phyloP scores from a whole-genome alignment of 306 rosid species.

The Trichosanthes truncata region DNA sequence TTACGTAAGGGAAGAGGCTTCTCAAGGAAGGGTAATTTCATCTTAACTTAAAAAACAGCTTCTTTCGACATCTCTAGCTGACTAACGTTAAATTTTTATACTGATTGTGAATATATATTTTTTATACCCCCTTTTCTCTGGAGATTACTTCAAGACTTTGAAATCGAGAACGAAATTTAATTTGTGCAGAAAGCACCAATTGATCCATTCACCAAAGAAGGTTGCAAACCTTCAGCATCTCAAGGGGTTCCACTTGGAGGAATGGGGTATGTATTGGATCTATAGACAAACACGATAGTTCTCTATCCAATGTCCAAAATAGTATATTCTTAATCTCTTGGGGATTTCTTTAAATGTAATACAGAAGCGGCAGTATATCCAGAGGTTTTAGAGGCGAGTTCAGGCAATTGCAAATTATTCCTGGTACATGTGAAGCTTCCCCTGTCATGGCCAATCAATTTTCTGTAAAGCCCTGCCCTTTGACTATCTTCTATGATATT shows the following conservation, averaged over 20 bases:
- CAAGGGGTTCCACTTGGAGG: conserved; percentile 99
- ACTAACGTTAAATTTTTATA: not conserved
- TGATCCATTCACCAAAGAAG: conserved; percentile 90
- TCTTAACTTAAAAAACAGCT: not conserved
- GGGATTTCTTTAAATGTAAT: conserved; percentile 10
- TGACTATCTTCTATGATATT: not conserved
- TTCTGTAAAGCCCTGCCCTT: conserved; percentile 52
- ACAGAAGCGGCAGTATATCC: conserved; percentile 97
- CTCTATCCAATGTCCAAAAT: not conserved
- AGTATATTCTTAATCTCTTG: conserved; percentile 12
- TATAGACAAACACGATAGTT: not conserved
- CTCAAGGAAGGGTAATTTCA: conserved; percentile 92
- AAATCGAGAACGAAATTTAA: not conserved
- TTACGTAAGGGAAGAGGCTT: conserved; percentile 95
- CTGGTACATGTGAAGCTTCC: conserved; percentile 75
- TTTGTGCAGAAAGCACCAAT: conserved; percentile 89
- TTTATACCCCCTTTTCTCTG: not conserved
- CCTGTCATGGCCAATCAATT: conserved; percentile 98
- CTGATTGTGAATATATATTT: not conserved
- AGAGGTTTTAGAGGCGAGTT: conserved; percentile 99
- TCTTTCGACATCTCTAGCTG: not conserved
- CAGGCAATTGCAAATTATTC: conserved; percentile 92
- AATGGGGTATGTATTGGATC: conserved; percentile 69
- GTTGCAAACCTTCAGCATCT: conserved; percentile 96
- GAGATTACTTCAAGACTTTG: not conserved